A percentile compares a stretch with the other conserved stretches of the same genome.
Evolutionary conservation across 2,329 filamentous ascomycete species (phyloP).

Genomic region (Aureobasidium sp.): DNA sequence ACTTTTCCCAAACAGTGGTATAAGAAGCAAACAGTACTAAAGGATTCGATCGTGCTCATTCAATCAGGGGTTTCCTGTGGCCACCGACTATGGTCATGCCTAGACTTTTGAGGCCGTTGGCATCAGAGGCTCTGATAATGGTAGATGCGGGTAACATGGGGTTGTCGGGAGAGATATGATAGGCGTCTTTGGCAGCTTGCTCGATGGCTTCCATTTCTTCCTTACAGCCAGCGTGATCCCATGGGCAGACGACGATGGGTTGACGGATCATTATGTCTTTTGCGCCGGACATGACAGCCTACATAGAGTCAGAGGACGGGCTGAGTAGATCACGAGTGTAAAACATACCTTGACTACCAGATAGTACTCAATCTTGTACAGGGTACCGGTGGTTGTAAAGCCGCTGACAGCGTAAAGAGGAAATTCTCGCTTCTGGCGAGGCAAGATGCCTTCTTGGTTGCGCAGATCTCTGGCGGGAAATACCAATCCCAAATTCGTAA

Average conservation of each 20-base stretch:
- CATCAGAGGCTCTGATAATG: conserved; percentile 73
- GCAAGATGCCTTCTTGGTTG: conserved; percentile 80
- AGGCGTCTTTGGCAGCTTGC: conserved; percentile 87
- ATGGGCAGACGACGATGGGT: conserved; percentile 89
- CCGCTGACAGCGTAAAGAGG: conserved; percentile 81
- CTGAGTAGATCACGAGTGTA: too few species aligned
- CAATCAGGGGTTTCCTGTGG: conserved; percentile 55
- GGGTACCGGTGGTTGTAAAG: conserved; percentile 85
- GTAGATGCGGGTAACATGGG: conserved; percentile 83
- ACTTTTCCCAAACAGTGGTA: background rate
- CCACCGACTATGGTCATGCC: conserved; percentile 57
- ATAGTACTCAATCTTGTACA: conserved; percentile 99
- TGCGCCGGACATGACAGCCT: conserved; percentile 83
- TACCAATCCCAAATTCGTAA: conserved; percentile 82
- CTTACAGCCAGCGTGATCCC: conserved; percentile 92
- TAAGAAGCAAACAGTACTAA: background rate
- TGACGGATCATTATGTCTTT: conserved; percentile 83
- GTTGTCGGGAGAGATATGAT: conserved; percentile 78
- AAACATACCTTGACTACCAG: conserved; percentile 74
- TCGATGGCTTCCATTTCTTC: conserved; percentile 99
- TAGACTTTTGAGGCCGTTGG: conserved; percentile 49
- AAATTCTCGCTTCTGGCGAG: conserved; percentile 76
- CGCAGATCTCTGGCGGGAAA: conserved; percentile 85
- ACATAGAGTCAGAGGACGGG: conserved; percentile 15
- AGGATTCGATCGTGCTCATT: conserved; percentile 38